Evolutionary conservation across 2,329 filamentous ascomycete genomes (phyloP), one percentile per base, ranked within the genome.

Genomic region (Colletotrichum sp.): DNA sequence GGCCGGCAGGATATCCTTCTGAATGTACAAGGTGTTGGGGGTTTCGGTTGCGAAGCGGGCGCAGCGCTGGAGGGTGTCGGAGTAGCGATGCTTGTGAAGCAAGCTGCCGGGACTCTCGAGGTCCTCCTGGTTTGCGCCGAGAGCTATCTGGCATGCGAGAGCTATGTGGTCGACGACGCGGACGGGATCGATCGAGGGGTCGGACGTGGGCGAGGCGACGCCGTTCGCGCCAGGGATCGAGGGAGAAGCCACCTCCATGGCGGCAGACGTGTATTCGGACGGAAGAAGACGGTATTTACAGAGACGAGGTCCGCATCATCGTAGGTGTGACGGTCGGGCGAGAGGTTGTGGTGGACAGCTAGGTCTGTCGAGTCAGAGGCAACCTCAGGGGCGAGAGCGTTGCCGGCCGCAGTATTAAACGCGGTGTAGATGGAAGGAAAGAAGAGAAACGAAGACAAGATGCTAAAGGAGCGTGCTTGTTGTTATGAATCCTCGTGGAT

Each of bases 31-130:
- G 71, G 94, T 95, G 78, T 94, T 93, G 86, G 98, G 95, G 75
- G 94, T 90, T 86, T 99, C 98, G 77, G 93, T 92, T 75, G 96
- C 96, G 86, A 99, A 99, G 81, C 96, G 94, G 79, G 93, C 92
- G 85, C 96, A 98, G 87, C 95, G 92, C 83, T 96, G 93, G 72
- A 98, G 87, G 8, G 97, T 98, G 81, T 99, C 96, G 70, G 90
- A 87, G 79, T 95, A 91, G 79, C 90, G 92, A 73, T 89, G 86
- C 81, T 93, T 89, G 75, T 96, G 95, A 77, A 99, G 89, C 85
- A 99, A 89, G 87, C 95, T 98, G 78, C 95, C 96, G 18, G 93
- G 88, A 78, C 92, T 91, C 84, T 96, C 93, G 71, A 99, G 92
- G 82, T 99, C 96, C 78, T 92, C 89, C 82, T 92, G 92, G 73